These are phyloP conservation scores for Trichocladium antarcticum DNA, from an alignment of 495 filamentous ascomycete genomes.

Conservation along the genomic window DNA sequence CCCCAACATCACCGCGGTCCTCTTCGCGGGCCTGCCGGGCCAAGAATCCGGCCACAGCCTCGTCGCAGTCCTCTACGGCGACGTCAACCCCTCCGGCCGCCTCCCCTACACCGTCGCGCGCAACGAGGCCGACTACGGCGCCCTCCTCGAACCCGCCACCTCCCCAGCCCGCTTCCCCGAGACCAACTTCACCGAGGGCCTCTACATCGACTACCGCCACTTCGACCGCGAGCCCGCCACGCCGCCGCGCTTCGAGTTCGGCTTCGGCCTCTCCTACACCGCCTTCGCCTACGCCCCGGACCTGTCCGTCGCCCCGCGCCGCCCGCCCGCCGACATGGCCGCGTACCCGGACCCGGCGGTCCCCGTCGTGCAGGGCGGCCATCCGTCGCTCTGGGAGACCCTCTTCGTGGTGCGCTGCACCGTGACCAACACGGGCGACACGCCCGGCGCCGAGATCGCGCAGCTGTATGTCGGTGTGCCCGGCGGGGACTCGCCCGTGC, in stretches of 20 bases:
- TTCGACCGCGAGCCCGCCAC: constrained; percentile 57
- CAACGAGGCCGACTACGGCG: constrained; percentile 41
- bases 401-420: constrained; percentile 45
- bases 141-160: constrained; percentile 39
- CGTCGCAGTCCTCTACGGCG: constrained; percentile 26
- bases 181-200: constrained; percentile 50
- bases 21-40: constrained; percentile 27
- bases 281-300: constrained; percentile 51
- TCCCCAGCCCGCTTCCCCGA: constrained; percentile 38
- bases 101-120: constrained; percentile 59
- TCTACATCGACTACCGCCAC: constrained; percentile 70
- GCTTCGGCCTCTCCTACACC: constrained; percentile 68
- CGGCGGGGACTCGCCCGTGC: constrained; percentile 26
- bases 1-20: constrained; percentile 28
- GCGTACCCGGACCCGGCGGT: constrained; percentile 14
- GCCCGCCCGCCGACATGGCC: neutral
- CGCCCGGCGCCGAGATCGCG: constrained; percentile 45
- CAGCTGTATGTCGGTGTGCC: constrained; percentile 50
- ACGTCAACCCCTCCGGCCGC: constrained; percentile 47
- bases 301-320: constrained; percentile 26
- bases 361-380: constrained; percentile 45
- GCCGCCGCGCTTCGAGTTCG: constrained; percentile 69
- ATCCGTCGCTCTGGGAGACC: constrained; percentile 59
- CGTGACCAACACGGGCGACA: constrained; percentile 56
- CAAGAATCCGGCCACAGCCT: constrained; percentile 27